Evolutionary conservation across 1,284 basidiomycete species (phyloP).

Genomic region (Tilletiopsis washingtonensis): DNA sequence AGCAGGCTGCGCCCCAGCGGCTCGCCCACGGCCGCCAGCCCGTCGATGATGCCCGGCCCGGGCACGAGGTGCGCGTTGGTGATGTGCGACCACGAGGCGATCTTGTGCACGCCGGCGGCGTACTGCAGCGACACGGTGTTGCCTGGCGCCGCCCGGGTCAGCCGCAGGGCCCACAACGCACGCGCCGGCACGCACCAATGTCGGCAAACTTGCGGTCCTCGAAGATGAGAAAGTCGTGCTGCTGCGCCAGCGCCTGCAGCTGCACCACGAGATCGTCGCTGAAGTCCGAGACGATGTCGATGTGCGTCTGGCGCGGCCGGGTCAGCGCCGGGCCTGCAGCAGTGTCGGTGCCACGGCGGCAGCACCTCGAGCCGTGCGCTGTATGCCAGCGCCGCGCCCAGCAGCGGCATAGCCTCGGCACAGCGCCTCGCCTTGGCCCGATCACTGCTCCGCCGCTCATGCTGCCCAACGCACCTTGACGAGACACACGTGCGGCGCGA

Average conservation of each 20-base stretch:
- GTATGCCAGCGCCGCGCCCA: no score
- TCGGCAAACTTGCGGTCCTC: slow-evolving; percentile 99
- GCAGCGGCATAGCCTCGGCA: no score
- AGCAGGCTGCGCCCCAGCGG: slow-evolving; percentile 79
- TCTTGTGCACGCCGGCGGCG: slow-evolving; percentile 83
- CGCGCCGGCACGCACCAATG: slow-evolving; percentile 61
- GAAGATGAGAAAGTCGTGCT: slow-evolving; percentile 92
- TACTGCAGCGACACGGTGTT: slow-evolving; percentile 96
- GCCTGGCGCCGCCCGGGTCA: slow-evolving; percentile 53
- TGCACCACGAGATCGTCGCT: slow-evolving; percentile 56
- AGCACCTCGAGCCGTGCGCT: neutral
- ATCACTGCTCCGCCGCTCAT: neutral
- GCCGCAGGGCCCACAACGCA: neutral
- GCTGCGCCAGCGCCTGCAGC: slow-evolving; percentile 63
- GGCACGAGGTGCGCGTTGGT: slow-evolving; percentile 92
- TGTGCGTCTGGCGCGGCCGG: slow-evolving; percentile 65
- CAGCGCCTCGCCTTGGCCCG: no score
- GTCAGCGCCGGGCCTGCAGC: no score
- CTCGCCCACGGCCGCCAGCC: slow-evolving; percentile 74
- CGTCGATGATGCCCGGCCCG: slow-evolving; percentile 83
- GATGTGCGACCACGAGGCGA: slow-evolving; percentile 91
- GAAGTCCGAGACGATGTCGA: slow-evolving; percentile 49
- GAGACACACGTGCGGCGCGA: slow-evolving; percentile 81
- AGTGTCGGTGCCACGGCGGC: neutral
- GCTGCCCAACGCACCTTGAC: slow-evolving; percentile 67